phyloP scores from a whole-genome alignment of 805 yeast genomes.

The Kodamaea restingae region DNA sequence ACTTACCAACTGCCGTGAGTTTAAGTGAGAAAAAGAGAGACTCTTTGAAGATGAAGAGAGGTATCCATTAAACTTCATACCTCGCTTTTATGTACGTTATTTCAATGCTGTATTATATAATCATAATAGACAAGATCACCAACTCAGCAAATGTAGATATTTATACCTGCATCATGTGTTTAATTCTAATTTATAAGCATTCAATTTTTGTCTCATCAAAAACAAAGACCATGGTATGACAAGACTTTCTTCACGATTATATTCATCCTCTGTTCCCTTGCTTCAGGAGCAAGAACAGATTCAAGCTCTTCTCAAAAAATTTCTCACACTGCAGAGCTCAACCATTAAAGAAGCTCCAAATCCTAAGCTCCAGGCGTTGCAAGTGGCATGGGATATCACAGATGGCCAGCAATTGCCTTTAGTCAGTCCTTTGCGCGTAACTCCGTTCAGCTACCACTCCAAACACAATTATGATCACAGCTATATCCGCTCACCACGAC shows the following conservation, averaged over 20 bases:
- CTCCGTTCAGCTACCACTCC: conserved; percentile 27
- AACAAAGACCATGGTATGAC: background rate
- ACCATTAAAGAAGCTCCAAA: background rate
- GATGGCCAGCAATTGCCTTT: conserved; percentile 4
- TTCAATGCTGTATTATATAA: background rate
- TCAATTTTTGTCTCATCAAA: no score
- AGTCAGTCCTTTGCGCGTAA: background rate
- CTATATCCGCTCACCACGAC: conserved; percentile 28
- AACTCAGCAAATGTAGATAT: no score
- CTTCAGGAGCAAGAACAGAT: background rate
- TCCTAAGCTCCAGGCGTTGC: conserved; percentile 1
- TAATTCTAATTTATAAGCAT: background rate
- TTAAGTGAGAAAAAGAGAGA: conserved; percentile 45
- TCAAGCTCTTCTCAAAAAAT: background rate
- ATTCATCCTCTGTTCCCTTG: no score
- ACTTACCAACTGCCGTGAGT: conserved; percentile 30
- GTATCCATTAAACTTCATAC: conserved; percentile 28
- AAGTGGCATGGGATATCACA: conserved; percentile 5
- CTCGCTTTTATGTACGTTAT: background rate
- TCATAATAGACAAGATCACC: background rate
- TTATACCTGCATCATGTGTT: no score
- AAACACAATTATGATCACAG: conserved; percentile 21
- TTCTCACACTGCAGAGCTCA: background rate
- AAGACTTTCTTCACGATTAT: background rate
- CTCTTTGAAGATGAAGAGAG: conserved; percentile 42